These are phyloP conservation scores for Penicillium sp. DNA, from an alignment of 2,329 filamentous ascomycete genomes.

Conservation along the genomic window DNA sequence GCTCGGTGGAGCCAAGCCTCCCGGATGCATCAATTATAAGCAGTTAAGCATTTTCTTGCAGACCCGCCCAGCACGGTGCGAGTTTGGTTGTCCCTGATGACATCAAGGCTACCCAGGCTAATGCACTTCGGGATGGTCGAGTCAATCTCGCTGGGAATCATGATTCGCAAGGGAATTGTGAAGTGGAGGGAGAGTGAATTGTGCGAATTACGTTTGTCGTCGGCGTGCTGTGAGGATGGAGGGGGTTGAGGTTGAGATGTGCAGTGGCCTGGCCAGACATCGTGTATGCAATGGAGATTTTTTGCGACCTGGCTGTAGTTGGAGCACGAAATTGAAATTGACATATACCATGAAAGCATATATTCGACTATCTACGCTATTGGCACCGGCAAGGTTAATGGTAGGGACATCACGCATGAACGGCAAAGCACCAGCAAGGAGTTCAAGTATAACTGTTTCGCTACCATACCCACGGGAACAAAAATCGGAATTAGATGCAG, in stretches of 20 bases:
- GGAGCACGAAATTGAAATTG: too few species aligned
- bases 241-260: not conserved
- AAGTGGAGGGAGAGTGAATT: not conserved
- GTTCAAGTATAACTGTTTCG: not conserved
- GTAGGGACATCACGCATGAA: not conserved
- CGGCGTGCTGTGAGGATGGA: not conserved
- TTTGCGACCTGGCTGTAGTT: not conserved
- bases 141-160: constrained; percentile 8
- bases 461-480: not conserved
- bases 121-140: not conserved
- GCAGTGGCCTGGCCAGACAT: not conserved
- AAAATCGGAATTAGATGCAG: not conserved
- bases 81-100: constrained; percentile 34
- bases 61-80: constrained; percentile 14
- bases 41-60: constrained; percentile 40
- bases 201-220: not conserved
- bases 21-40: constrained; percentile 42
- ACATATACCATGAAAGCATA: too few species aligned
- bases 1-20: constrained; percentile 28
- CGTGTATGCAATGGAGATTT: not conserved
- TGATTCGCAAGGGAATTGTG: constrained; percentile 2
- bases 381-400: not conserved
- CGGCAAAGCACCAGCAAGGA: not conserved
- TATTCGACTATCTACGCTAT: too few species aligned
- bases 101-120: constrained; percentile 22